Conservation (phyloP, 345 rosid genomes). For the Aegle marmelos region DNA sequence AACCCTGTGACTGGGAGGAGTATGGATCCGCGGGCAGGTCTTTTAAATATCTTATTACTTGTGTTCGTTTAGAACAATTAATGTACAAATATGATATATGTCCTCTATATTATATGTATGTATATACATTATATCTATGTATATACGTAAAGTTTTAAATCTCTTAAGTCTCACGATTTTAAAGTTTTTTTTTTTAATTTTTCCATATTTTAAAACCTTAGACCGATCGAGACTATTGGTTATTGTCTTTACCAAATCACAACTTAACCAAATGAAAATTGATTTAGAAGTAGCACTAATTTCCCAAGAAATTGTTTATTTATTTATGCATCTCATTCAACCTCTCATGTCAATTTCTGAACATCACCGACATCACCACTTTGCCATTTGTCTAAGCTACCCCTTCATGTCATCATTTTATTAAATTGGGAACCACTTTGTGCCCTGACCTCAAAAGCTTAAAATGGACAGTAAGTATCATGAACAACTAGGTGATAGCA, state of each 20-base stretch:
- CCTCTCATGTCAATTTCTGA: not conserved
- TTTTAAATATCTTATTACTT: too few relatives aligned
- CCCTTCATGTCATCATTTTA: not conserved
- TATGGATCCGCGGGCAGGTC: too few relatives aligned
- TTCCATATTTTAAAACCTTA: accelerated
- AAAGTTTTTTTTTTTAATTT: too few relatives aligned
- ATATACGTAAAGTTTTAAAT: too few relatives aligned
- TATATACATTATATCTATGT: too few relatives aligned
- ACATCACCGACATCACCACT: not conserved
- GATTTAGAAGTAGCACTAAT: slow-evolving; percentile 1
- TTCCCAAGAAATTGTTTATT: not conserved
- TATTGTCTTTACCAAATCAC: not conserved
- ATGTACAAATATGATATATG: too few relatives aligned
- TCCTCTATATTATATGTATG: too few relatives aligned
- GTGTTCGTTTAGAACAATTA: too few relatives aligned
- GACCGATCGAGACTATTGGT: not conserved
- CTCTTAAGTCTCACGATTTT: too few relatives aligned
- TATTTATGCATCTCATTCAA: not conserved
- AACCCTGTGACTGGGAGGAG: too few relatives aligned
- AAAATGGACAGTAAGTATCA: slow-evolving; percentile 6
- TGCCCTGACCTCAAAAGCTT: not conserved
- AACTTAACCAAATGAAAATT: not conserved
- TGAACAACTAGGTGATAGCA: slow-evolving; percentile 15
- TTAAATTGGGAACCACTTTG: not conserved
- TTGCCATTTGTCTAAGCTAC: not conserved